Evolutionary conservation across 1,139 yeast species (phyloP).

Genomic region (Trichomonascaceae sp.): DNA sequence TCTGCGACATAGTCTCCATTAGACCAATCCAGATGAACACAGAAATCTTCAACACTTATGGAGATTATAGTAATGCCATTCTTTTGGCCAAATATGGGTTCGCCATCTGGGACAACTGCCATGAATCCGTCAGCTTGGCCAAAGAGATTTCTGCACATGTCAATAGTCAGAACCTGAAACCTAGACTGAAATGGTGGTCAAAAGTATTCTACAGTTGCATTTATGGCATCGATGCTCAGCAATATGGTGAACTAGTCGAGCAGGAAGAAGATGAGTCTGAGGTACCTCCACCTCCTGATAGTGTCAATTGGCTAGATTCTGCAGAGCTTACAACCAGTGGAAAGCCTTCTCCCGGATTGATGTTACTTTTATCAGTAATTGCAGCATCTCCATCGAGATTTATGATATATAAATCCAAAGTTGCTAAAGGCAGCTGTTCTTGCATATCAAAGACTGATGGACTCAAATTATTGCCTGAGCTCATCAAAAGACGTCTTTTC

Average conservation of each 20-base stretch:
- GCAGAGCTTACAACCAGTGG: conserved; percentile 34
- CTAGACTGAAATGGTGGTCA: conserved; percentile 61
- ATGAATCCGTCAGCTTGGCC: conserved; percentile 54
- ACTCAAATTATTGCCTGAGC: conserved; percentile 15
- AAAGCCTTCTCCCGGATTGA: conserved; percentile 37
- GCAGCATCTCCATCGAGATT: conserved; percentile 26
- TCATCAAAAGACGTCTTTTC: conserved; percentile 22
- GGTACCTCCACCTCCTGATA: conserved; percentile 18
- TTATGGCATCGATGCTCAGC: conserved; percentile 35
- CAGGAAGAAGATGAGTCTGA: conserved; percentile 22
- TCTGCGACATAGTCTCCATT: conserved; percentile 39
- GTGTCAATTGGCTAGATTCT: conserved; percentile 19
- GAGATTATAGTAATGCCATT: conserved; percentile 60
- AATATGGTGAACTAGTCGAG: conserved; percentile 15
- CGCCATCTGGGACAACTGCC: conserved; percentile 48
- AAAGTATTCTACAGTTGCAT: conserved; percentile 39
- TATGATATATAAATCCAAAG: conserved; percentile 18
- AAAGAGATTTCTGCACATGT: conserved; percentile 44
- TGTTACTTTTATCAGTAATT: conserved; percentile 35
- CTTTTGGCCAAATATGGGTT: conserved; percentile 74
- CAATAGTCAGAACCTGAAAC: conserved; percentile 35
- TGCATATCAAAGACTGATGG: conserved; percentile 17
- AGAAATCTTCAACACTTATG: conserved; percentile 75
- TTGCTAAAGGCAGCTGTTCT: conserved; percentile 18
- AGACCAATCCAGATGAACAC: conserved; percentile 39